Evolutionary conservation across 2,329 filamentous ascomycete genomes (phyloP).

Genomic region (Taxawa tesnikishii): DNA sequence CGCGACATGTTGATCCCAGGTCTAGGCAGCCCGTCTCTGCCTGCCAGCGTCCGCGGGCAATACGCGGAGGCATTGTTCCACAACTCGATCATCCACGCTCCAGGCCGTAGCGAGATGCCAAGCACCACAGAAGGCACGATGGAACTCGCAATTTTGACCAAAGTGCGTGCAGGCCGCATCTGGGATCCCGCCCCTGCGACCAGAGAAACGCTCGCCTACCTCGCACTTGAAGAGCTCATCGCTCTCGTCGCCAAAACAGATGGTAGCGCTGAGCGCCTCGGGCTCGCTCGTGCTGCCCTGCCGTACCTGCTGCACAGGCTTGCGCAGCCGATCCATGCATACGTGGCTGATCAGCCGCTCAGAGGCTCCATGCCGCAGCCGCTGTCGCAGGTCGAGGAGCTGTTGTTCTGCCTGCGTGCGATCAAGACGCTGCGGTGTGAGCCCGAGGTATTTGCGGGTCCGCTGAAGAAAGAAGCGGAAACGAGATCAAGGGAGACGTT

Average conservation of each 20-base stretch:
- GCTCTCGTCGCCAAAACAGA: slow-evolving; percentile 15
- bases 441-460: slow-evolving; percentile 23
- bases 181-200: slow-evolving; percentile 51
- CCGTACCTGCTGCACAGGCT: slow-evolving; percentile 75
- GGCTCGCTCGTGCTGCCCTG: slow-evolving; percentile 62
- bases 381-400: slow-evolving; percentile 63
- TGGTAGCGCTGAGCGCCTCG: slow-evolving; percentile 29
- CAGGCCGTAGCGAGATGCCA: slow-evolving; percentile 50
- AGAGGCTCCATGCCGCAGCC: slow-evolving; percentile 84
- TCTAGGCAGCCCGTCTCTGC: slow-evolving; percentile 54
- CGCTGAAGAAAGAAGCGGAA: slow-evolving; percentile 9
- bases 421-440: slow-evolving; percentile 59
- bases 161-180: slow-evolving; percentile 58
- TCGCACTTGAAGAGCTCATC: slow-evolving; percentile 64
- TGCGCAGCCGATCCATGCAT: slow-evolving; percentile 68
- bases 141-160: slow-evolving; percentile 53
- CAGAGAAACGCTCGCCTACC: slow-evolving; percentile 63
- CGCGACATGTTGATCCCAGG: slow-evolving; percentile 60
- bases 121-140: slow-evolving; percentile 31
- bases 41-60: slow-evolving; percentile 52
- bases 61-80: slow-evolving; percentile 70
- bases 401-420: slow-evolving; percentile 57
- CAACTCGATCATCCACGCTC: slow-evolving; percentile 67
- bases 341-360: slow-evolving; percentile 83
- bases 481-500: slow-evolving; percentile 44